Percentiles rank a stretch among this genome's conserved stretches.
Evolutionary conservation across 1,284 basidiomycete species (phyloP).

Genomic region (Thecaphora frezii): DNA sequence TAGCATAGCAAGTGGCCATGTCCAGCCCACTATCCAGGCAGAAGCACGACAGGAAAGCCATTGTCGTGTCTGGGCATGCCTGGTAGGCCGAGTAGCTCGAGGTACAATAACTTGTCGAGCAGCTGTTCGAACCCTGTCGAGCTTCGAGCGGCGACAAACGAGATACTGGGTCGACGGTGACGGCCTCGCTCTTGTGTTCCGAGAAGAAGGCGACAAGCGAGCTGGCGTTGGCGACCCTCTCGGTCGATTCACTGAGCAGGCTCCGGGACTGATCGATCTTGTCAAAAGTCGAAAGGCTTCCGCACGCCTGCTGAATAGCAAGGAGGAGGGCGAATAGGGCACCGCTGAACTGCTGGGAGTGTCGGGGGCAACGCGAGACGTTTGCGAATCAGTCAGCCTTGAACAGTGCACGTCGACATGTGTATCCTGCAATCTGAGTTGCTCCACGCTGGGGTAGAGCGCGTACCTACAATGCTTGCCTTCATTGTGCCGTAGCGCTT

Average conservation of each 20-base stretch:
- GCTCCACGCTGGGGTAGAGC: too few species aligned
- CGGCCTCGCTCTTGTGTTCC: not conserved
- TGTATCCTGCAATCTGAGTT: too few species aligned
- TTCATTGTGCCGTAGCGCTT: too few species aligned
- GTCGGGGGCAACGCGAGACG: not conserved
- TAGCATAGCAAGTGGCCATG: not conserved
- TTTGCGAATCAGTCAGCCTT: too few species aligned
- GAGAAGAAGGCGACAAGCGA: not conserved
- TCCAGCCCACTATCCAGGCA: not conserved
- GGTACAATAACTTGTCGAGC: not conserved
- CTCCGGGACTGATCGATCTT: not conserved
- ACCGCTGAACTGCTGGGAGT: not conserved
- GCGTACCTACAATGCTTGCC: too few species aligned
- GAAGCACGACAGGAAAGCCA: not conserved
- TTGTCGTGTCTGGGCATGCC: not conserved
- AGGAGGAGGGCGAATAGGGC: not conserved
- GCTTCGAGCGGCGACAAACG: not conserved
- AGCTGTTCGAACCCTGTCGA: not conserved
- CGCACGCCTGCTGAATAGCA: not conserved
- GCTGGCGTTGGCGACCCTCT: not conserved
- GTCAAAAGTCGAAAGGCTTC: not conserved
- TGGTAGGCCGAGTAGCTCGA: not conserved
- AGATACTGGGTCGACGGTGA: too few species aligned
- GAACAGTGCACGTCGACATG: too few species aligned
- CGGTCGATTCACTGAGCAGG: not conserved